Evolutionary conservation across 495 filamentous ascomycete species (phyloP).

Genomic region (Talaromyces nanjingensis): DNA sequence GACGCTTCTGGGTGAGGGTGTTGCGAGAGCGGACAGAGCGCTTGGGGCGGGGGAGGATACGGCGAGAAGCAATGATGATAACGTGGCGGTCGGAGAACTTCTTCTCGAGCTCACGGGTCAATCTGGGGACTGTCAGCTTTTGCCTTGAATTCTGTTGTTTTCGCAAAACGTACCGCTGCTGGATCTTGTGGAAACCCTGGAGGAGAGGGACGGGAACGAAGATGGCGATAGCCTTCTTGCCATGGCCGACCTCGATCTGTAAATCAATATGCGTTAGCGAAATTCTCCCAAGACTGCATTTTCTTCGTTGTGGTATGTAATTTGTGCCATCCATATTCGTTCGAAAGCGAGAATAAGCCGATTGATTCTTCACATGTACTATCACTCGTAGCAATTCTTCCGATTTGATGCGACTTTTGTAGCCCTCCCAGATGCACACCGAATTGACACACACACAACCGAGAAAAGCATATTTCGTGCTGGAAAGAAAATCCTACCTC

Average conservation of each 20-base stretch:
- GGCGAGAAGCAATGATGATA: slow-evolving; percentile 95
- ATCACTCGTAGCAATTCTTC: slow-evolving; percentile 6
- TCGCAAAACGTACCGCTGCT: slow-evolving; percentile 77
- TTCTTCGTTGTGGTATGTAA: background rate
- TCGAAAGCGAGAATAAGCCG: background rate
- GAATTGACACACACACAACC: slow-evolving; percentile 9
- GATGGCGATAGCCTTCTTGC: slow-evolving; percentile 99
- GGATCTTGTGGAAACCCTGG: slow-evolving; percentile 91
- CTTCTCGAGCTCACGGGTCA: slow-evolving; percentile 99
- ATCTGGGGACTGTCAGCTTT: slow-evolving; percentile 45
- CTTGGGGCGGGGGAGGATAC: slow-evolving; percentile 96
- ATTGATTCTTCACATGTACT: background rate
- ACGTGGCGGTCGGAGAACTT: slow-evolving; percentile 99
- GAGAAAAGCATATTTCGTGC: slow-evolving; percentile 4
- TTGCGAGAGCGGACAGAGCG: slow-evolving; percentile 90
- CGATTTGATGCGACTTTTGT: slow-evolving; percentile 15
- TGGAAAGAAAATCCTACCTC: slow-evolving; percentile 64
- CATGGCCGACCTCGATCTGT: slow-evolving; percentile 98
- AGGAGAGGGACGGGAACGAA: slow-evolving; percentile 99
- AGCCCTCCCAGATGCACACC: background rate
- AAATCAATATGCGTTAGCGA: slow-evolving; percentile 11
- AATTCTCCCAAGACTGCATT: background rate
- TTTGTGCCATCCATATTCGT: background rate
- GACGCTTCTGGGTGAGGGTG: slow-evolving; percentile 94
- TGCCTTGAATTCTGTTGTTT: background rate